Percentiles rank a stretch among this genome's conserved stretches.
Conservation (phyloP, 345 rosid species). For the Raphanus sativus region DNA sequence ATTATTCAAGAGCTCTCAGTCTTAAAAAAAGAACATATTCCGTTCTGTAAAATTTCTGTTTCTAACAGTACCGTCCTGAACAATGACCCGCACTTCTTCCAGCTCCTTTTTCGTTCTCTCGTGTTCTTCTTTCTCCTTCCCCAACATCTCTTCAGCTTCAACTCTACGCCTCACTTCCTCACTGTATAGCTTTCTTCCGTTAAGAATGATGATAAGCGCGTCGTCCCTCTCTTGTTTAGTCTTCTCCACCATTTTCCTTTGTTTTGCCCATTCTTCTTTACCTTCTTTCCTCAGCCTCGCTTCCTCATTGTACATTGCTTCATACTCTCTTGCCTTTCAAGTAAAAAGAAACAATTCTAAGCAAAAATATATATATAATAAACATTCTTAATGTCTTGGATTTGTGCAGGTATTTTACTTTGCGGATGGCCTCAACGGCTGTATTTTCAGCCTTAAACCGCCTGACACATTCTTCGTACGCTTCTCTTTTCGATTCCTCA, state of each 20-base stretch:
- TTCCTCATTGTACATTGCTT: conserved; percentile 43
- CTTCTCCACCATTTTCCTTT: conserved; percentile 40
- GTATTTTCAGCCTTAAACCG: conserved; percentile 49
- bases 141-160: conserved; percentile 39
- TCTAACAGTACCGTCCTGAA: conserved; percentile 33
- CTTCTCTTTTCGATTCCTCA: conserved; percentile 48
- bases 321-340: conserved; percentile 44
- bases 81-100: conserved; percentile 43
- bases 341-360: conserved; percentile 3
- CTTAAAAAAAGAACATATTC: background rate
- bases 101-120: conserved; percentile 38
- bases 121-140: conserved; percentile 41
- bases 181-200: conserved; percentile 39
- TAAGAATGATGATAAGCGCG: conserved; percentile 38
- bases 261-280: conserved; percentile 35
- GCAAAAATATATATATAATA: background rate
- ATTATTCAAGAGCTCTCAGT: background rate
- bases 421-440: conserved; percentile 41
- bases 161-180: conserved; percentile 44
- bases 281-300: conserved; percentile 37
- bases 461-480: conserved; percentile 48
- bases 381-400: background rate
- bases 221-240: conserved; percentile 44
- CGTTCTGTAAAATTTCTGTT: conserved; percentile 6
- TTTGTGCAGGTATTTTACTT: conserved; percentile 37